These are phyloP conservation scores for Macroventuria anomochaeta DNA, from an alignment of 2,329 filamentous ascomycete genomes.

Conservation along the genomic window DNA sequence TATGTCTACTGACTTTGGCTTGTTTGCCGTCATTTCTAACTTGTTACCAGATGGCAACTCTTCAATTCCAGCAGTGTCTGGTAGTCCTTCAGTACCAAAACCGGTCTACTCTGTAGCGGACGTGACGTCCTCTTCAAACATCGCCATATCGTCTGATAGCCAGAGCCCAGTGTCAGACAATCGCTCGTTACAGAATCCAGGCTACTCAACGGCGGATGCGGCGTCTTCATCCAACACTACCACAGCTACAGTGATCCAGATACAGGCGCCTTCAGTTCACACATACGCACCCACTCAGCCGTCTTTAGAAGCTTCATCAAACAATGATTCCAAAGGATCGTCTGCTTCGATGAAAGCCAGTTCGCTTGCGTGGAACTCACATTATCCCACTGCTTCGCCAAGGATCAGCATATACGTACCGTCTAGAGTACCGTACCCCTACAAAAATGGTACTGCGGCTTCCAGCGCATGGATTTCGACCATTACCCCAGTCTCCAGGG, in stretches of 20 bases:
- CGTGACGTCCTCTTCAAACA: slow-evolving; percentile 1
- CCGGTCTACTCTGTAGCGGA: background rate
- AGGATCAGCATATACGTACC: background rate
- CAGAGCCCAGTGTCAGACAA: background rate
- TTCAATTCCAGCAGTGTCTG: slow-evolving; percentile 7
- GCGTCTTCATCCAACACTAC: background rate
- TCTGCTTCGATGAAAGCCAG: background rate
- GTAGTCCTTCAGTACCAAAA: background rate
- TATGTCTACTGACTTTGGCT: slow-evolving; percentile 15
- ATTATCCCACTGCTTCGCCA: background rate
- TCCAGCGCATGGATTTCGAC: background rate
- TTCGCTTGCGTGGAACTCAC: background rate
- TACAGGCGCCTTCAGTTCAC: background rate
- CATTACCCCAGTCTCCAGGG: background rate
- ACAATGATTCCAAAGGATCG: background rate
- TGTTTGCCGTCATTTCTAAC: slow-evolving; percentile 3
- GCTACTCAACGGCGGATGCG: background rate
- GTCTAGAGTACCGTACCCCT: slow-evolving; percentile 1
- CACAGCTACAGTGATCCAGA: background rate
- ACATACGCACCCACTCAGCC: background rate
- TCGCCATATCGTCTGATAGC: background rate
- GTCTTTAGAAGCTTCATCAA: background rate
- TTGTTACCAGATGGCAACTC: slow-evolving; percentile 11
- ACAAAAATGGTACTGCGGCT: slow-evolving; percentile 2
- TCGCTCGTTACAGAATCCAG: background rate